Evolutionary conservation across 2,329 filamentous ascomycete genomes (phyloP).

Genomic region (Bipolaris sorokiniana): DNA sequence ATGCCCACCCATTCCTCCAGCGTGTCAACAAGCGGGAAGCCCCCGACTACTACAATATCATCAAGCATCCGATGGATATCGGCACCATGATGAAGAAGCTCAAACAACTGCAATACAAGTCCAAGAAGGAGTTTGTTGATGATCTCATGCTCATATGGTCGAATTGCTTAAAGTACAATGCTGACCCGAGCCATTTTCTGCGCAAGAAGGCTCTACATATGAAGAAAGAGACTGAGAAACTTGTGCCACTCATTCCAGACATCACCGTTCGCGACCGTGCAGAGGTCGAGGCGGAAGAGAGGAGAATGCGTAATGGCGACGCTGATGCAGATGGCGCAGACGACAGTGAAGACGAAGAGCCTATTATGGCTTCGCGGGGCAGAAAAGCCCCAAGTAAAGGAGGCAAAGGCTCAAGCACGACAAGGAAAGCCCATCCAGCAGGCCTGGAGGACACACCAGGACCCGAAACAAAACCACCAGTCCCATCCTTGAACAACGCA

Average conservation of each 20-base stretch:
- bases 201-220: slow-evolving; percentile 94
- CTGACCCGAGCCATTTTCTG: slow-evolving; percentile 83
- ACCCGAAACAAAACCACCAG: slow-evolving; percentile 73
- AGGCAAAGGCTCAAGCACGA: slow-evolving; percentile 66
- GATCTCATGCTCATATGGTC: slow-evolving; percentile 96
- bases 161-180: slow-evolving; percentile 95
- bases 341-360: slow-evolving; percentile 89
- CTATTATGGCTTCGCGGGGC: slow-evolving; percentile 96
- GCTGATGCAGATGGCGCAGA: slow-evolving; percentile 82
- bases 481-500: slow-evolving; percentile 62
- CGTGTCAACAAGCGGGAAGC: slow-evolving; percentile 97
- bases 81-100: slow-evolving; percentile 99
- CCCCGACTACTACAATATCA: slow-evolving; percentile 91
- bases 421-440: slow-evolving; percentile 74
- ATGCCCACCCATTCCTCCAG: slow-evolving; percentile 93
- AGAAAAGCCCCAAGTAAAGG: slow-evolving; percentile 83
- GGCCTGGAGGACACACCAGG: slow-evolving; percentile 80
- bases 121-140: slow-evolving; percentile 89
- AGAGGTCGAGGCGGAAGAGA: slow-evolving; percentile 77
- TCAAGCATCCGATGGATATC: slow-evolving; percentile 97
- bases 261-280: slow-evolving; percentile 88
- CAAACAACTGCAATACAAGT: slow-evolving; percentile 65
- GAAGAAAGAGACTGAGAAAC: slow-evolving; percentile 96
- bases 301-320: slow-evolving; percentile 81
- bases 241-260: slow-evolving; percentile 93